Evolutionary conservation across 345 rosid genomes (phyloP).

Genomic region (Psidium friedrichsthalianum): DNA sequence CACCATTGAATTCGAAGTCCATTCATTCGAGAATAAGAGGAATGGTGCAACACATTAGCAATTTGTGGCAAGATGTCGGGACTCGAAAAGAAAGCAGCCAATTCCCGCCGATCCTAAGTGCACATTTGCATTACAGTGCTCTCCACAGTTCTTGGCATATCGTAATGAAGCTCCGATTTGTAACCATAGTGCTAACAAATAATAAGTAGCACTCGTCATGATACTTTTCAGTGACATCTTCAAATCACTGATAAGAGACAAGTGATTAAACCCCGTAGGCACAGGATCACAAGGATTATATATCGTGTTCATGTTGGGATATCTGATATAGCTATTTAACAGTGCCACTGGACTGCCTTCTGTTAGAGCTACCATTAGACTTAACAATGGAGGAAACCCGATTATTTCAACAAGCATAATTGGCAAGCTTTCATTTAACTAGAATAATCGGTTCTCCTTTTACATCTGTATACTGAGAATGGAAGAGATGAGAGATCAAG

Average conservation of each 20-base stretch:
- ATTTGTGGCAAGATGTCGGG: background rate
- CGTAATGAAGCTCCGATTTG: background rate
- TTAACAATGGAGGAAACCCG: background rate
- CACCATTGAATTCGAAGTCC: background rate
- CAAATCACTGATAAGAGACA: background rate
- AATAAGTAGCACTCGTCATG: background rate
- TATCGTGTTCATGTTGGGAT: background rate
- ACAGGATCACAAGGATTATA: background rate
- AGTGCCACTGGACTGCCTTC: background rate
- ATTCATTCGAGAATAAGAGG: background rate
- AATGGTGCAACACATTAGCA: background rate
- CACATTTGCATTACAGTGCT: background rate
- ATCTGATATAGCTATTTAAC: background rate
- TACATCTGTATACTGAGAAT: conserved; percentile 6
- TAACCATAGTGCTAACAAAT: background rate
- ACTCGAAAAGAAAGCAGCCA: background rate
- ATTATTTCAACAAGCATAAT: conserved; percentile 7
- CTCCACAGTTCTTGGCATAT: background rate
- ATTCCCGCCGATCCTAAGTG: background rate
- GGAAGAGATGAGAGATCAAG: conserved; percentile 2
- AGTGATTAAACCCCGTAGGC: background rate
- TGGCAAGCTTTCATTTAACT: conserved; percentile 20
- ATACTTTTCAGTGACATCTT: background rate
- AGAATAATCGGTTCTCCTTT: conserved; percentile 2
- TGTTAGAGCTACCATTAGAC: background rate